phyloP scores from a whole-genome alignment of 2,329 filamentous ascomycete genomes.

The Phyllosticta citriasiana region DNA sequence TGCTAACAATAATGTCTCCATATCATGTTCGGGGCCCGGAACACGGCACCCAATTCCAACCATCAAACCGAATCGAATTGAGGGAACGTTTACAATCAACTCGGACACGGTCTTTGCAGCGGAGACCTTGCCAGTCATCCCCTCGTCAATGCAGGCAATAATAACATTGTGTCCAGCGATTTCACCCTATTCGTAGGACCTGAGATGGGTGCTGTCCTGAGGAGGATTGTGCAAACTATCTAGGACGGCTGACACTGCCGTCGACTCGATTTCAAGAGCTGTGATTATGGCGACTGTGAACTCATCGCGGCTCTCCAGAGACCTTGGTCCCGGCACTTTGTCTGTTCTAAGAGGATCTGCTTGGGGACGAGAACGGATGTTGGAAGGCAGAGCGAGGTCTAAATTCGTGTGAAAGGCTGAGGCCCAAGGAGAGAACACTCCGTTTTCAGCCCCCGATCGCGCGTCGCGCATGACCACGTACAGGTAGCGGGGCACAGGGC shows the following conservation, averaged over 20 bases:
- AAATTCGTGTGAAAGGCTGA: too few relatives aligned
- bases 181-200: neutral
- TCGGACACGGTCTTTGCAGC: neutral
- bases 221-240: neutral
- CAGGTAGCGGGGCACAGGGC: too few relatives aligned
- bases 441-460: too few relatives aligned
- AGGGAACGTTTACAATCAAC: neutral
- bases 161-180: neutral
- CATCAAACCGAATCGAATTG: neutral
- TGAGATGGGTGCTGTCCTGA: neutral
- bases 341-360: too few relatives aligned
- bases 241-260: neutral
- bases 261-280: neutral
- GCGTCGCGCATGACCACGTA: too few relatives aligned
- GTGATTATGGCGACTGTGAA: neutral
- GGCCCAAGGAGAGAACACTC: too few relatives aligned
- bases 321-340: neutral
- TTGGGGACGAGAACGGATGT: too few relatives aligned
- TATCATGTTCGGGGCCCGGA: slow-evolving; percentile 19
- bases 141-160: slow-evolving; percentile 20
- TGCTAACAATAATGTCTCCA: slow-evolving; percentile 20
- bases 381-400: too few relatives aligned
- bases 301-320: neutral
- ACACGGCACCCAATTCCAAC: slow-evolving; percentile 11
- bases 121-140: slow-evolving; percentile 22